A percentile compares a stretch with the other conserved stretches of the same genome.
These are phyloP conservation scores for Taphrina pruni DNA, from an alignment of 1,139 yeast genomes.

Conservation along the genomic window DNA sequence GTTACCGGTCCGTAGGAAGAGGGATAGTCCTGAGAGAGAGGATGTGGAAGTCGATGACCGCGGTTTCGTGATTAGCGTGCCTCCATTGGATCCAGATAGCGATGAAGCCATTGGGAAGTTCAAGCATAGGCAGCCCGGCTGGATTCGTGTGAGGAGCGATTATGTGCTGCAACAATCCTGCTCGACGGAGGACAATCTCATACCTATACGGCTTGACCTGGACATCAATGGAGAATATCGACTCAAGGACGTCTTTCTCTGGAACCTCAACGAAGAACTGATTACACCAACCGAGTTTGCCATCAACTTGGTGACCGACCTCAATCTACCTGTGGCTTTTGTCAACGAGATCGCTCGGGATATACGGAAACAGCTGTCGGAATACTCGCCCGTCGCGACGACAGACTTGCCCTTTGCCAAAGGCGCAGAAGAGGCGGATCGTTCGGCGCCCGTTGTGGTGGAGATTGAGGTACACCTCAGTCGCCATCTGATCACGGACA, in stretches of 20 bases:
- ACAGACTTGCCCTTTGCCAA: slow-evolving; percentile 59
- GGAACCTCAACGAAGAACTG: slow-evolving; percentile 75
- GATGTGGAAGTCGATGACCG: slow-evolving; percentile 40
- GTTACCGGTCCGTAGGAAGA: slow-evolving; percentile 1
- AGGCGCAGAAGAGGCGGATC: slow-evolving; percentile 58
- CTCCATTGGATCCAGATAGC: slow-evolving; percentile 31
- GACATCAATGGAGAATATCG: slow-evolving; percentile 60
- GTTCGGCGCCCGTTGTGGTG: slow-evolving; percentile 68
- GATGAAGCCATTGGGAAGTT: slow-evolving; percentile 31
- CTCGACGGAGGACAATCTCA: slow-evolving; percentile 55
- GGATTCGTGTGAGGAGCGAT: slow-evolving; percentile 40
- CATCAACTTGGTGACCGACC: slow-evolving; percentile 74
- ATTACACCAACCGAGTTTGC: slow-evolving; percentile 88
- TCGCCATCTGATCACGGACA: slow-evolving; percentile 84
- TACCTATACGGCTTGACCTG: slow-evolving; percentile 79
- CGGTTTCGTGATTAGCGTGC: slow-evolving; percentile 34
- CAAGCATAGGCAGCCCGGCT: slow-evolving; percentile 26
- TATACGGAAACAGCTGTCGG: slow-evolving; percentile 80
- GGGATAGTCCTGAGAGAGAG: slow-evolving; percentile 22
- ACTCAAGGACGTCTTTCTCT: slow-evolving; percentile 80
- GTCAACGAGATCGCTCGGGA: slow-evolving; percentile 71
- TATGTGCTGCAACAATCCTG: slow-evolving; percentile 25
- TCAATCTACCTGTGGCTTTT: slow-evolving; percentile 71
- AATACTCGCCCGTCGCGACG: slow-evolving; percentile 68
- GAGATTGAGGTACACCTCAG: slow-evolving; percentile 83